These are phyloP conservation scores for Irpex sp. DNA, from an alignment of 1,284 basidiomycete species.

Conservation along the genomic window DNA sequence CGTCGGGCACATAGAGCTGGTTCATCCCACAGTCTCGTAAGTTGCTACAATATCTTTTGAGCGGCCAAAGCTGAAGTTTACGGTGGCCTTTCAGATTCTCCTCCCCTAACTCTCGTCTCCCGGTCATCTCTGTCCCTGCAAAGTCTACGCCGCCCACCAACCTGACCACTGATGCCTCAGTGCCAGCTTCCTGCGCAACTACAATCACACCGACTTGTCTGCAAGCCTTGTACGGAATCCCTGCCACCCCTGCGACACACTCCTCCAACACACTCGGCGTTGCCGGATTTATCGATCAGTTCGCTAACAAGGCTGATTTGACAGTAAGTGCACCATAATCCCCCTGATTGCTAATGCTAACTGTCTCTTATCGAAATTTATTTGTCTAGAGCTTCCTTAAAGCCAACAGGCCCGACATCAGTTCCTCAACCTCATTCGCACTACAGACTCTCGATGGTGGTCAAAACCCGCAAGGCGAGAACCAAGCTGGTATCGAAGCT, in stretches of 20 bases:
- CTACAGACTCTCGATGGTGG: constrained; percentile 52
- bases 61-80: too few species aligned
- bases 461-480: constrained; percentile 38
- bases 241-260: constrained; percentile 41
- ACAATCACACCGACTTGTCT: constrained; percentile 55
- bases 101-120: background rate
- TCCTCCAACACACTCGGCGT: constrained; percentile 48
- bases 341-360: too few species aligned
- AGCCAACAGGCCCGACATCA: constrained; percentile 50
- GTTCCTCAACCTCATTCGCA: constrained; percentile 44
- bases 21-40: constrained; percentile 38
- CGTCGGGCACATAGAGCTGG: constrained; percentile 33
- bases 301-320: constrained; percentile 50
- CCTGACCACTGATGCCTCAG: constrained; percentile 1
- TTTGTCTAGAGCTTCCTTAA: too few species aligned
- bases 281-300: constrained; percentile 55
- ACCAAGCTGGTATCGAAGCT: constrained; percentile 20
- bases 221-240: constrained; percentile 46
- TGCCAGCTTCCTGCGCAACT: constrained; percentile 32
- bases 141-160: constrained; percentile 4
- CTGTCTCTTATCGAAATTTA: too few species aligned
- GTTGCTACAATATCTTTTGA: constrained; percentile 1
- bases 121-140: background rate
- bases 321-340: too few species aligned
- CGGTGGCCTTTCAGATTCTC: background rate